phyloP scores from a whole-genome alignment of 139 green algal species.

The Pedinophyceae sp. region DNA sequence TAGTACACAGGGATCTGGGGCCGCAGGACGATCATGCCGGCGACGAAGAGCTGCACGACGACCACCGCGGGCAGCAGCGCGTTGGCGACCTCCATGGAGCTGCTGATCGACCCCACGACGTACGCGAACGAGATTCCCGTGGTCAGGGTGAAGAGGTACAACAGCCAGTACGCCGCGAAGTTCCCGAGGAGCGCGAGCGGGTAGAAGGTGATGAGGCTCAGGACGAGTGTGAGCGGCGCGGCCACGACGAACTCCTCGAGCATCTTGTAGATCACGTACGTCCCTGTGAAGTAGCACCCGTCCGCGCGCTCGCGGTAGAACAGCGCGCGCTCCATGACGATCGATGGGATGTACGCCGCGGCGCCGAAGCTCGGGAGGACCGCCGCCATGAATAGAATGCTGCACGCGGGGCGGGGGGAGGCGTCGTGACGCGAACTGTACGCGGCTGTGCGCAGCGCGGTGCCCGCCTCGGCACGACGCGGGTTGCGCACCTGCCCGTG shows the following conservation, averaged over 20 bases:
- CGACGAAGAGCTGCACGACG: not conserved
- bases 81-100: not conserved
- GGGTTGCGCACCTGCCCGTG: no score
- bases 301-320: conserved; percentile 13
- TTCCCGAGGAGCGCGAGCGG: not conserved
- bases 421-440: no score
- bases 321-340: conserved; percentile 14
- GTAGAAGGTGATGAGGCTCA: not conserved
- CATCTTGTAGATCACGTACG: not conserved
- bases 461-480: no score
- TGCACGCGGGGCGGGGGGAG: no score
- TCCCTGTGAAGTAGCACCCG: conserved; percentile 9
- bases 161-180: not conserved
- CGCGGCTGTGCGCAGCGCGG: no score
- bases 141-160: not conserved
- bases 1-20: not conserved
- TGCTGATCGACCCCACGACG: not conserved
- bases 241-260: not conserved
- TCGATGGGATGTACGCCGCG: conserved; percentile 10
- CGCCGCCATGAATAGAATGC: no score
- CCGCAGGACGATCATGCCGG: not conserved
- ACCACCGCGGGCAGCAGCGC: not conserved
- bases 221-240: not conserved
- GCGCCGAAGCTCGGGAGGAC: conserved; percentile 8
- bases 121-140: not conserved